Evolutionary conservation across 2,329 filamentous ascomycete species (phyloP).

Genomic region (Fusarium annulatum): DNA sequence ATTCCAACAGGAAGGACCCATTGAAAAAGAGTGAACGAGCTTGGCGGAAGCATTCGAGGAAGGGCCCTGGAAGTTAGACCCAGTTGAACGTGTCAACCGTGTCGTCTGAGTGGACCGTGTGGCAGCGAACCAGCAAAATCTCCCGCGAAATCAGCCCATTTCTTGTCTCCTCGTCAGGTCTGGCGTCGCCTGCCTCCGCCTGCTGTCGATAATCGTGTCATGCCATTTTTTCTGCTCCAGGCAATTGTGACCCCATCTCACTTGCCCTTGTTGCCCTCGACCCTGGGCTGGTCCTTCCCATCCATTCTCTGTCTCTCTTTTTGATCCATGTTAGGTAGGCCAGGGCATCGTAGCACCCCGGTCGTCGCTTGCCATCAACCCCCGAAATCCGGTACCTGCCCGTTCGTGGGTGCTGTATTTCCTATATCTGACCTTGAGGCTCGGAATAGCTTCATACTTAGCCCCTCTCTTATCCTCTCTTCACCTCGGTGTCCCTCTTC

Average conservation of each 20-base stretch:
- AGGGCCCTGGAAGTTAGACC: slow-evolving; percentile 31
- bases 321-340: slow-evolving; percentile 4
- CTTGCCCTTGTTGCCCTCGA: slow-evolving; percentile 28
- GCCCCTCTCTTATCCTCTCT: slow-evolving; percentile 27
- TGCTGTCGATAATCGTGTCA: slow-evolving; percentile 49
- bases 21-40: slow-evolving; percentile 22
- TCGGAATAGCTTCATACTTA: slow-evolving; percentile 47
- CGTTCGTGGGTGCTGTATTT: slow-evolving; percentile 34
- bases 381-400: slow-evolving; percentile 37
- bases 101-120: slow-evolving; percentile 36
- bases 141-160: slow-evolving; percentile 53
- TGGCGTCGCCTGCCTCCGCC: slow-evolving; percentile 47
- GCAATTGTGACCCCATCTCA: slow-evolving; percentile 40
- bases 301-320: slow-evolving; percentile 22
- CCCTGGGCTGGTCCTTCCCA: slow-evolving; percentile 25
- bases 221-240: slow-evolving; percentile 48
- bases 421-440: slow-evolving; percentile 41
- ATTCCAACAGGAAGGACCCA: slow-evolving; percentile 27
- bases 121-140: slow-evolving; percentile 44
- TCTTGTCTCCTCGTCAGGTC: slow-evolving; percentile 49
- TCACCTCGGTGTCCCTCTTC: slow-evolving; percentile 25
- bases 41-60: slow-evolving; percentile 4
- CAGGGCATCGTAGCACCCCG: slow-evolving; percentile 28
- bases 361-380: slow-evolving; percentile 39
- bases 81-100: slow-evolving; percentile 36